Evolutionary conservation across 352 stramenopile species (phyloP).

Genomic region (Phytophthora capsici): DNA sequence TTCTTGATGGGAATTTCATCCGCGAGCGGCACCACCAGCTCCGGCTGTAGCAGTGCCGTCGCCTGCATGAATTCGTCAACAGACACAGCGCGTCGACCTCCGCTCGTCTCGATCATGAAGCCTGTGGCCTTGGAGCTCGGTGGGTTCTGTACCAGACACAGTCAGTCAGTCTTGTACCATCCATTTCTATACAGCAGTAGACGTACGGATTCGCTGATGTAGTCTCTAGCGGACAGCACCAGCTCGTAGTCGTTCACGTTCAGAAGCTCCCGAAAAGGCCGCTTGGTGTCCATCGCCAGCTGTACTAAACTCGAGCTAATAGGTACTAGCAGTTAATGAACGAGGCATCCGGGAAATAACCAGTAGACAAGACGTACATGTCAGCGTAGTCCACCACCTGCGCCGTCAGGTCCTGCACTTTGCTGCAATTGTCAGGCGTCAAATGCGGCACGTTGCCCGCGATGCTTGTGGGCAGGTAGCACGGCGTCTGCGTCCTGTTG

Average conservation of each 20-base stretch:
- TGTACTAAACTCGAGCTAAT: slow-evolving; percentile 27
- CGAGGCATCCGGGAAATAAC: not conserved
- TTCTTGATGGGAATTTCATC: slow-evolving; percentile 69
- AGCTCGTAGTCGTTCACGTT: slow-evolving; percentile 52
- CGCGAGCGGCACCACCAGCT: slow-evolving; percentile 69
- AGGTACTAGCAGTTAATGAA: not conserved
- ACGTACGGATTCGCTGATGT: slow-evolving; percentile 58
- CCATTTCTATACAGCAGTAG: no score
- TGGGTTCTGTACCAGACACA: slow-evolving; percentile 41
- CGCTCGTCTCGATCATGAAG: slow-evolving; percentile 67
- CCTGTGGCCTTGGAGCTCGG: slow-evolving; percentile 54
- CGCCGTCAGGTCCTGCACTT: slow-evolving; percentile 62
- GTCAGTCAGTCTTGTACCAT: not conserved
- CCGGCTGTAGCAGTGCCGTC: slow-evolving; percentile 50
- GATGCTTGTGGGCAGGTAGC: slow-evolving; percentile 74
- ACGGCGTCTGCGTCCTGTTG: slow-evolving; percentile 59
- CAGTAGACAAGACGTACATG: slow-evolving; percentile 46
- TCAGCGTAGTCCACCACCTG: slow-evolving; percentile 76
- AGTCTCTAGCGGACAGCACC: slow-evolving; percentile 76
- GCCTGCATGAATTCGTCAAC: slow-evolving; percentile 68
- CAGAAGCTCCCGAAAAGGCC: slow-evolving; percentile 58
- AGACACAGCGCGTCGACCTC: slow-evolving; percentile 53
- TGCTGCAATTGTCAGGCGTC: slow-evolving; percentile 76
- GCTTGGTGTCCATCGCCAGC: slow-evolving; percentile 46
- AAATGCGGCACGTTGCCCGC: slow-evolving; percentile 74